phyloP scores from a whole-genome alignment of 352 stramenopile species.

The Phytopythium mirpurense region DNA sequence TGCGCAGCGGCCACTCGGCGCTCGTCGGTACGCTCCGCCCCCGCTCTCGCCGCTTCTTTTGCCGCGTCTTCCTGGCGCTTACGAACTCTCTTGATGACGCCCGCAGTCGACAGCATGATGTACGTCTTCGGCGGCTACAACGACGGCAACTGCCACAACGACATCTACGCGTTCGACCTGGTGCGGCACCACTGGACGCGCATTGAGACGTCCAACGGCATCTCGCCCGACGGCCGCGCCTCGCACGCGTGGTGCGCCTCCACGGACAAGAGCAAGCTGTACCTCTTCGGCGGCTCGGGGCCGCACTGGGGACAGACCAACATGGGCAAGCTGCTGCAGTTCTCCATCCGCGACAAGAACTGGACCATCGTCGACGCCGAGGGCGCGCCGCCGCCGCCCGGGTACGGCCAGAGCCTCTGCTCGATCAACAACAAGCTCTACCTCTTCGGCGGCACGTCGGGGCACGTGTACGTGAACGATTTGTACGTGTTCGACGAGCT shows the following conservation, averaged over 20 bases:
- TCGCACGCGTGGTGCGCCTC: constrained; percentile 76
- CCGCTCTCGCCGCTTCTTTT: too few relatives aligned
- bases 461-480: constrained; percentile 83
- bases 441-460: constrained; percentile 75
- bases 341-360: constrained; percentile 69
- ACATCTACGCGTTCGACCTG: constrained; percentile 80
- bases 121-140: constrained; percentile 85
- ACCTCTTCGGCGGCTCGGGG: constrained; percentile 70
- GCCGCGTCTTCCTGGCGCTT: too few relatives aligned
- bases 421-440: constrained; percentile 79
- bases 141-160: constrained; percentile 82
- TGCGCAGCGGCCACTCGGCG: constrained; percentile 77
- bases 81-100: too few relatives aligned
- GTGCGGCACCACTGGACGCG: constrained; percentile 73
- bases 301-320: constrained; percentile 84
- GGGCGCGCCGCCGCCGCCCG: constrained; percentile 56
- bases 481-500: constrained; percentile 78
- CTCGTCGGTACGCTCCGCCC: constrained; percentile 45
- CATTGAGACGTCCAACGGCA: constrained; percentile 70
- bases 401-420: constrained; percentile 74
- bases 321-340: constrained; percentile 83
- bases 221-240: constrained; percentile 63
- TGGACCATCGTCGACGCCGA: constrained; percentile 75
- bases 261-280: constrained; percentile 70
- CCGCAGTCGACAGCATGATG: constrained; percentile 65